These are phyloP conservation scores for Cryptococcus wingfieldii DNA, from an alignment of 1,284 basidiomycete species.

Conservation along the genomic window DNA sequence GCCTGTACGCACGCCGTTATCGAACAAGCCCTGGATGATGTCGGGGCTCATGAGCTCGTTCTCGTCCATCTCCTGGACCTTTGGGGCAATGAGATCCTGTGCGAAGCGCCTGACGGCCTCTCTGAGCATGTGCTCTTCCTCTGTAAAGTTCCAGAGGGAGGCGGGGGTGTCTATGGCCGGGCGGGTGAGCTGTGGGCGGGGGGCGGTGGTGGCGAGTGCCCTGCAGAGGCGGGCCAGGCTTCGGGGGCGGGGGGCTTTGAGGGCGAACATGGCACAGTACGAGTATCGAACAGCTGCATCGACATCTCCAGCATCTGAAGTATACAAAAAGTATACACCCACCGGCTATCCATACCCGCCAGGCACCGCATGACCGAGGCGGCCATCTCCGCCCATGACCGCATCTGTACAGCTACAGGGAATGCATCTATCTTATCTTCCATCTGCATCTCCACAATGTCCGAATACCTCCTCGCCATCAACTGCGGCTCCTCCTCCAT, in stretches of 20 bases:
- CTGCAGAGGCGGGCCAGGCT: slow-evolving; percentile 14
- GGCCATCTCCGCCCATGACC: too few relatives aligned
- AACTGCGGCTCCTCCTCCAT: slow-evolving; percentile 51
- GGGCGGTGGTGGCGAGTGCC: slow-evolving; percentile 23
- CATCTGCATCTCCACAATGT: background rate
- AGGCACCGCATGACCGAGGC: too few relatives aligned
- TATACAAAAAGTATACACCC: too few relatives aligned
- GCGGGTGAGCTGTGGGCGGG: slow-evolving; percentile 33
- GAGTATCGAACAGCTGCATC: too few relatives aligned
- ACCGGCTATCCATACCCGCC: too few relatives aligned
- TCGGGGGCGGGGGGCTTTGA: slow-evolving; percentile 6
- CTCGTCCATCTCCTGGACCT: slow-evolving; percentile 96
- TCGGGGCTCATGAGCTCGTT: slow-evolving; percentile 87
- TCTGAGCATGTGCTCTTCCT: slow-evolving; percentile 85
- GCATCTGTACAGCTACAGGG: too few relatives aligned
- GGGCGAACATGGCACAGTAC: too few relatives aligned
- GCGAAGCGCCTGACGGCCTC: slow-evolving; percentile 87
- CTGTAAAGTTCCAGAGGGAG: slow-evolving; percentile 69
- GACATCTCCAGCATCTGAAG: too few relatives aligned
- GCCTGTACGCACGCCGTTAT: slow-evolving; percentile 72
- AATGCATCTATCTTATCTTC: background rate
- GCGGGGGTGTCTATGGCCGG: slow-evolving; percentile 42
- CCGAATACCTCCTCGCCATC: slow-evolving; percentile 44
- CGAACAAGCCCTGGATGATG: slow-evolving; percentile 85
- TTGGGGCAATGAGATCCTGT: slow-evolving; percentile 80